Evolutionary conservation across 2,329 filamentous ascomycete genomes (phyloP).

Genomic region (Phyllosticta citribraziliensis): DNA sequence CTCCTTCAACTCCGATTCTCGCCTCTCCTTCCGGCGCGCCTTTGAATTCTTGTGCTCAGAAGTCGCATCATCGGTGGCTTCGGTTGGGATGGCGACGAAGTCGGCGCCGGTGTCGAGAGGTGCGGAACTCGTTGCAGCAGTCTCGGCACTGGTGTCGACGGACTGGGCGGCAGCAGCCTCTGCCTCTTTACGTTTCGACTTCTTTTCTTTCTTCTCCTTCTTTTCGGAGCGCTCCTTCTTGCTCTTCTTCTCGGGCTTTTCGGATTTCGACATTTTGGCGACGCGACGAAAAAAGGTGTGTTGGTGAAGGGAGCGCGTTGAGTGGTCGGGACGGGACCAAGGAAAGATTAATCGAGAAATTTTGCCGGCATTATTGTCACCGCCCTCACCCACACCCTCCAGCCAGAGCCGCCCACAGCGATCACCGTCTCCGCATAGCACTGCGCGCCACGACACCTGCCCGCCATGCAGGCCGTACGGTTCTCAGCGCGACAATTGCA

Average conservation of each 20-base stretch:
- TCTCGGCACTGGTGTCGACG: neutral
- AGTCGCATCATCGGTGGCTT: neutral
- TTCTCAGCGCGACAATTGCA: constrained; percentile 16
- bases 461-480: constrained; percentile 20
- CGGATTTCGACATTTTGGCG: constrained; percentile 8
- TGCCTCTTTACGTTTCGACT: neutral
- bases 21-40: neutral
- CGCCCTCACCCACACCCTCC: neutral
- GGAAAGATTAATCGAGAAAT: neutral
- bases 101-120: neutral
- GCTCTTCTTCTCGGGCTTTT: constrained; percentile 3
- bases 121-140: neutral
- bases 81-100: neutral
- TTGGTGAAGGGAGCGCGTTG: neutral
- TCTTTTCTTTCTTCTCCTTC: neutral
- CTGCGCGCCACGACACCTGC: neutral
- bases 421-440: neutral
- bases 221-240: constrained; percentile 20
- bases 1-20: constrained; percentile 7
- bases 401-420: neutral
- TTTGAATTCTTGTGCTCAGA: neutral
- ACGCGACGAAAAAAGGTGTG: neutral
- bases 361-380: constrained; percentile 1
- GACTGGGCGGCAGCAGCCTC: neutral
- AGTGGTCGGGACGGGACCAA: neutral